phyloP scores from a whole-genome alignment of 176 grass and related monocot genomes.

The Carex littledalei region DNA sequence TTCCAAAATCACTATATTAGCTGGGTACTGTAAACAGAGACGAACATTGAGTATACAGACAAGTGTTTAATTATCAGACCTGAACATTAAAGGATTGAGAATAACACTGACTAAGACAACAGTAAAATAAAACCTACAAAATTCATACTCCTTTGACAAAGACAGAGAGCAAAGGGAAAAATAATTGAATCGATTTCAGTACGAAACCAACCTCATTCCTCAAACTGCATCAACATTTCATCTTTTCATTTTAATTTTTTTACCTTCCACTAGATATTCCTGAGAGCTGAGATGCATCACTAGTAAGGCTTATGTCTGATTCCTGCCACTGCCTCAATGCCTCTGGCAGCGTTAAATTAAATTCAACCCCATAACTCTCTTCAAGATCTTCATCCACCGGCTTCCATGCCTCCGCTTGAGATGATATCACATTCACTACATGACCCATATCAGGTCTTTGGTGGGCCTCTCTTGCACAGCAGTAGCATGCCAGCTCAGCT shows the following conservation, averaged over 20 bases:
- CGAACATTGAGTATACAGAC: background rate
- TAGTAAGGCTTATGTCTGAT: background rate
- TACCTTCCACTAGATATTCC: conserved; percentile 10
- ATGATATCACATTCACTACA: conserved; percentile 24
- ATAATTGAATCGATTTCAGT: background rate
- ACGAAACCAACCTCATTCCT: background rate
- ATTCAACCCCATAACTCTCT: conserved; percentile 13
- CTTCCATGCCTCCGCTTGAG: conserved; percentile 6
- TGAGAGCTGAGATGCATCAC: conserved; percentile 11
- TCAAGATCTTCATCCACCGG: conserved; percentile 9
- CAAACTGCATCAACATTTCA: background rate
- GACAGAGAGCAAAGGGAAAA: too few relatives aligned
- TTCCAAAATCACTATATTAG: background rate
- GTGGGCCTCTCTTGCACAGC: conserved; percentile 23
- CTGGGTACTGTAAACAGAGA: background rate
- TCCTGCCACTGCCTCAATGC: conserved; percentile 19
- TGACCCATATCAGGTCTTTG: conserved; percentile 40
- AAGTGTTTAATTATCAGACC: background rate
- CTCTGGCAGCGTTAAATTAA: conserved; percentile 10
- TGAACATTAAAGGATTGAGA: background rate
- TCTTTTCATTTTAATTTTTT: background rate
- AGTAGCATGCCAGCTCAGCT: conserved; percentile 33
- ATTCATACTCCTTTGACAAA: too few relatives aligned
- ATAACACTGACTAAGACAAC: background rate
- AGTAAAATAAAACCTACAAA: too few relatives aligned